Base-by-base conservation (phyloP, 1,284 basidiomycete genomes). In the Cryptococcus sp. region DNA sequence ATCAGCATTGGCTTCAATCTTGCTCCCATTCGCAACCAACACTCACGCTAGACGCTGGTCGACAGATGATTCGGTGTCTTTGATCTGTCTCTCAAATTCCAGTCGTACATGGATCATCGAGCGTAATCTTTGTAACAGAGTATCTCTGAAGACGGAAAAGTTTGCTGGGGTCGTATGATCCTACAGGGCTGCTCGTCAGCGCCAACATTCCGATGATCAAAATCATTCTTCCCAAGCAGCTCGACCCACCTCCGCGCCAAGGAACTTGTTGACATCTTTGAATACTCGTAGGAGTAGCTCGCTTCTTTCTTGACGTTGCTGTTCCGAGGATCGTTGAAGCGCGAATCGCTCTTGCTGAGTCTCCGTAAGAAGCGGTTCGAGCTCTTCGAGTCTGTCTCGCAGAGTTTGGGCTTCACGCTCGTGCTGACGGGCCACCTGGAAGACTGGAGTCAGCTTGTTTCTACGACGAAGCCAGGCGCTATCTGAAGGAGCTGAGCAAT, bases 251-350 rank as follows among this genome's bases (percentile, higher is more conserved):
- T 93, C 91, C 15, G 89, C 87, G 2, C 91, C 93, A 8, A 96
- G 81, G 65, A 97, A 91, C 80, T 90, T 91, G 72, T 96, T 93
- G 82, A 97, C 86, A 72, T 94, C 93, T 76, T 95, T 91, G 78
- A 93, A 96, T 34, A 97, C 91, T 16, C 89, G 92, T 61, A 96
- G 81, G 48, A 98, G 79, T 25, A 98, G 81, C 22, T 91, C 93
- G 75, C 94, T 95, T 58, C 93, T 83, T 79, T 98, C 95, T 26
- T 89, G 92, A 47, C 95, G 79, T 77, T 96, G 93, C 75, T 93
- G 89, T 37, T 92, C 84, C 67, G 89, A 91, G 74, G 93, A 87
- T 53, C 82, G 84, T 74, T 96, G 91, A 2, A 86, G 85, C 41
- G 81, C 79, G 58, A 89, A 74, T 57, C 90, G 76, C 45, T 86